phyloP scores from a whole-genome alignment of 208 protist genomes.

The Acanthamoeba triangularis region DNA sequence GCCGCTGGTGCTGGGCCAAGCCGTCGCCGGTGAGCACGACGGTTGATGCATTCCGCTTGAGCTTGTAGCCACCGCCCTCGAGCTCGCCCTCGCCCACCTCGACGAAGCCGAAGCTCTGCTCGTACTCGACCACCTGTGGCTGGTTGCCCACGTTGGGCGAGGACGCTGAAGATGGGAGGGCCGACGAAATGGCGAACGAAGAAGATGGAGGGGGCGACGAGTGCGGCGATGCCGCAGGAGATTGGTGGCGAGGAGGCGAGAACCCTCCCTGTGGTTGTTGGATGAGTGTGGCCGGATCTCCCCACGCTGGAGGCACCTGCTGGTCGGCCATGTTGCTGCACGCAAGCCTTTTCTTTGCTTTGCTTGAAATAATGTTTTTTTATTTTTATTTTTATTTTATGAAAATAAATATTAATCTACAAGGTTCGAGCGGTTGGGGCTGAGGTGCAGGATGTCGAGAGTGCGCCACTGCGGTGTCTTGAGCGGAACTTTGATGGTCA shows the following conservation, averaged over 20 bases:
- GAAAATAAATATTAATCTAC: neutral
- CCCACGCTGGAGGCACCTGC: too few species aligned
- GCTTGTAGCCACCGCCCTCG: constrained; percentile 10
- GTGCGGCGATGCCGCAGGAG: too few species aligned
- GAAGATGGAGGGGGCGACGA: constrained; percentile 3
- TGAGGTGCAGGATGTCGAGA: constrained; percentile 69
- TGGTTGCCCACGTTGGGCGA: neutral
- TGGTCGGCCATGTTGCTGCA: too few species aligned
- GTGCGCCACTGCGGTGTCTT: constrained; percentile 61
- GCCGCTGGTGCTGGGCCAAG: constrained; percentile 29
- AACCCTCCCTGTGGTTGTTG: too few species aligned
- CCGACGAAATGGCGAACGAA: neutral
- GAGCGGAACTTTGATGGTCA: constrained; percentile 68
- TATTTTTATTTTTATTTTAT: too few species aligned
- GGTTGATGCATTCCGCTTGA: constrained; percentile 28
- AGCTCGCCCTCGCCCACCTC: constrained; percentile 42
- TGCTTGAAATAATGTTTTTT: too few species aligned
- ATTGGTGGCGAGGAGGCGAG: too few species aligned
- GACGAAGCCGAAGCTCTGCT: constrained; percentile 57
- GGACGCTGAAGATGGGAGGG: neutral
- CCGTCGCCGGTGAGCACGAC: constrained; percentile 16
- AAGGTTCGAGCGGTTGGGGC: neutral
- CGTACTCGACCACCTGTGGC: constrained; percentile 41
- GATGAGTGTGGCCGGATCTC: too few species aligned
- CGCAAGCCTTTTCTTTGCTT: too few species aligned